Evolutionary conservation across 2,329 filamentous ascomycete species (phyloP).

Genomic region (Xenosphaeropsis pyriputrescens): DNA sequence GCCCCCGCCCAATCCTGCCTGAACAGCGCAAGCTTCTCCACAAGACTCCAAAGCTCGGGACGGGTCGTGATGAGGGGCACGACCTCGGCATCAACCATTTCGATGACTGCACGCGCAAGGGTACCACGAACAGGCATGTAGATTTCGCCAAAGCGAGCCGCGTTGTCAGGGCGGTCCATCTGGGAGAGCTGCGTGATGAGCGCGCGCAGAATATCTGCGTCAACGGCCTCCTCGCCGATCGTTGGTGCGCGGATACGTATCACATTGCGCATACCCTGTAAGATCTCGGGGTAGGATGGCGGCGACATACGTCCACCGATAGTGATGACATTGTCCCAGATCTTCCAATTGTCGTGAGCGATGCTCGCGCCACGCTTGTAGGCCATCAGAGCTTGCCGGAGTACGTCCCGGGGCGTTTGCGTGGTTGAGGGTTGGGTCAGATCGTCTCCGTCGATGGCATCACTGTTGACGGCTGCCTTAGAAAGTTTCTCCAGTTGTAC

Average conservation of each 20-base stretch:
- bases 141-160: constrained; percentile 14
- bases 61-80: constrained; percentile 74
- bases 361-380: constrained; percentile 78
- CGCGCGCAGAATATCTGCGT: constrained; percentile 55
- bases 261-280: constrained; percentile 60
- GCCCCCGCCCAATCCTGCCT: constrained; percentile 54
- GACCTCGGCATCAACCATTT: constrained; percentile 60
- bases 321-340: constrained; percentile 94
- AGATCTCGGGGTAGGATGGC: constrained; percentile 58
- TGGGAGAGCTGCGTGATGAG: constrained; percentile 59
- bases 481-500: constrained; percentile 20
- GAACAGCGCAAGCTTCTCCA: constrained; percentile 62
- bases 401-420: constrained; percentile 26
- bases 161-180: constrained; percentile 21
- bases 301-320: constrained; percentile 67
- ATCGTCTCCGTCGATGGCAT: constrained; percentile 18
- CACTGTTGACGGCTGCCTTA: constrained; percentile 6
- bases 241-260: constrained; percentile 54
- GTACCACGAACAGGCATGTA: constrained; percentile 40
- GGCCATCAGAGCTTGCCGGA: constrained; percentile 64
- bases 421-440: constrained; percentile 6
- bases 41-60: constrained; percentile 60
- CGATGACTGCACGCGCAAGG: constrained; percentile 45
- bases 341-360: constrained; percentile 76
- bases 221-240: constrained; percentile 64